Percentiles rank a stretch among this genome's conserved stretches.
phyloP scores from a whole-genome alignment of 805 yeast genomes.

The Grigorovia yakushimaensis region DNA sequence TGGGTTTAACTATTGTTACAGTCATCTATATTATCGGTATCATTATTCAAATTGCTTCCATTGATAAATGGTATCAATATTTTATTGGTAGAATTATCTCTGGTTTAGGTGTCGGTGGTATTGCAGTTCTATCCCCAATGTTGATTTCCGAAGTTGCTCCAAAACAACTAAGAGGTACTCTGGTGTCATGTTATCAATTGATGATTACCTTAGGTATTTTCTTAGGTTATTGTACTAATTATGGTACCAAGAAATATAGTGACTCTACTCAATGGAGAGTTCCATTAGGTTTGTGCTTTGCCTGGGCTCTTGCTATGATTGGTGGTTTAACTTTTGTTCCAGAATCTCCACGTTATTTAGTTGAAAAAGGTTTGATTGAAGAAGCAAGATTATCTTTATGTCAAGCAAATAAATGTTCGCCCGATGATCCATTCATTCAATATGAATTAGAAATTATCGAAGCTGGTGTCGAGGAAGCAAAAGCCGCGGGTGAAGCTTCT shows the following conservation, averaged over 20 bases:
- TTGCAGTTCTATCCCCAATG: constrained; percentile 68
- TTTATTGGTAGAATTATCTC: constrained; percentile 59
- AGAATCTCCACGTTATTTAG: constrained; percentile 63
- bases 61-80: constrained; percentile 55
- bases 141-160: constrained; percentile 42
- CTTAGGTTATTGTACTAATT: constrained; percentile 66
- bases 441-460: constrained; percentile 47
- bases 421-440: constrained; percentile 46
- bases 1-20: constrained; percentile 52
- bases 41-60: constrained; percentile 50
- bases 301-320: constrained; percentile 35
- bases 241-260: constrained; percentile 35
- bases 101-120: constrained; percentile 74
- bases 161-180: constrained; percentile 52
- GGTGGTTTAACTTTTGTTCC: constrained; percentile 45
- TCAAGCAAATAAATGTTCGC: constrained; percentile 44
- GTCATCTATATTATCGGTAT: constrained; percentile 58
- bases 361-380: constrained; percentile 45
- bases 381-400: constrained; percentile 56
- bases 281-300: constrained; percentile 50
- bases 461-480: constrained; percentile 54
- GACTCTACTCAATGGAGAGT: constrained; percentile 64
- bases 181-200: constrained; percentile 62
- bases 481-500: constrained; percentile 51
- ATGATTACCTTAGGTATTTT: constrained; percentile 68